Conservation (phyloP, 768 basidiomycete species). For the Porpolomopsis calyptriformis region DNA sequence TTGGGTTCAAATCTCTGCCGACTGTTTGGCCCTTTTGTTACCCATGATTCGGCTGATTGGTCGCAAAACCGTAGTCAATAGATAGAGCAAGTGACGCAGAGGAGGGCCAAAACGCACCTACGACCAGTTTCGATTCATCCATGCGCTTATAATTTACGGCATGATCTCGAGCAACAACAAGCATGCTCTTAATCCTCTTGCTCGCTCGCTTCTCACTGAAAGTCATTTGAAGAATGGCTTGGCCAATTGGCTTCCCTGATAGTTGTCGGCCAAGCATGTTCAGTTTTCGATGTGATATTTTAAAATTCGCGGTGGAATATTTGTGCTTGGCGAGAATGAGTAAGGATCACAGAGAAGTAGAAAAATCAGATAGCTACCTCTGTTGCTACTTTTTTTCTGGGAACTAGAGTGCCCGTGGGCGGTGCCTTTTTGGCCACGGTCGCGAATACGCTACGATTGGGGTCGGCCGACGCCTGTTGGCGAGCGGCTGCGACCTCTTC, state of each 20-base stretch:
- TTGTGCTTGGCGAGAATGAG: conserved; percentile 52
- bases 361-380: conserved; percentile 1
- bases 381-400: conserved; percentile 10
- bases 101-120: conserved; percentile 52
- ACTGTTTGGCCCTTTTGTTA: conserved; percentile 65
- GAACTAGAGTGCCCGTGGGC: conserved; percentile 1
- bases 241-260: conserved; percentile 83
- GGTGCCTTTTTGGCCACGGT: conserved; percentile 16
- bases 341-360: background rate
- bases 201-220: conserved; percentile 91
- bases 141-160: conserved; percentile 71
- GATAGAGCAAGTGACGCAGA: too few species aligned
- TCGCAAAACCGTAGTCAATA: conserved; percentile 1
- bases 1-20: conserved; percentile 66
- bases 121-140: conserved; percentile 58
- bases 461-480: conserved; percentile 33
- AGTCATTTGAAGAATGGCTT: conserved; percentile 93
- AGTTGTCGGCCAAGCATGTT: conserved; percentile 84
- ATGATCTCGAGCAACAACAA: conserved; percentile 78
- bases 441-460: conserved; percentile 43
- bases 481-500: conserved; percentile 38
- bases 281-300: conserved; percentile 87
- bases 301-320: conserved; percentile 87
- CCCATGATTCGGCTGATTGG: conserved; percentile 80
- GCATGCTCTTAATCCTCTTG: conserved; percentile 76